Evolutionary conservation across 1,139 yeast genomes (phyloP).

Genomic region (Blastobotrys indianensis): DNA sequence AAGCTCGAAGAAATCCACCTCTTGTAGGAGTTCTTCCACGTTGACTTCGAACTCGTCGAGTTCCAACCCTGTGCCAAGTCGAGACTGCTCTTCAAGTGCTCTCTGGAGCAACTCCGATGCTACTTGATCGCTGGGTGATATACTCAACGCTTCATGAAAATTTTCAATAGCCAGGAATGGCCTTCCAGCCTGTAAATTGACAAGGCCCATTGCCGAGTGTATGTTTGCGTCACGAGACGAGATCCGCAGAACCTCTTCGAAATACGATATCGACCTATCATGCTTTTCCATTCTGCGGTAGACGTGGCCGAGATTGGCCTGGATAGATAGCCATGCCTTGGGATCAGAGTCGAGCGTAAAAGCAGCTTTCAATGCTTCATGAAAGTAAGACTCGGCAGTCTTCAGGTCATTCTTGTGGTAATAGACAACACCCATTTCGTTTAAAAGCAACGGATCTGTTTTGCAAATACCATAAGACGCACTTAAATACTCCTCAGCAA

Average conservation of each 20-base stretch:
- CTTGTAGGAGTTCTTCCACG: constrained; percentile 13
- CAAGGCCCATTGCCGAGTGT: constrained; percentile 77
- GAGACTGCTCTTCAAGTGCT: constrained; percentile 65
- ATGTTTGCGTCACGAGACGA: constrained; percentile 70
- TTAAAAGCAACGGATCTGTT: constrained; percentile 77
- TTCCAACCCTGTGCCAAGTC: constrained; percentile 11
- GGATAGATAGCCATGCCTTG: constrained; percentile 80
- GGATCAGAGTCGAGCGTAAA: constrained; percentile 68
- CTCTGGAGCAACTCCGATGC: constrained; percentile 75
- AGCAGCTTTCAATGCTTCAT: constrained; percentile 68
- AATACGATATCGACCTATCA: constrained; percentile 65
- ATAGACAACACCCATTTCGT: constrained; percentile 86
- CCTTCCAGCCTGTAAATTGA: constrained; percentile 66
- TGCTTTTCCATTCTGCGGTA: constrained; percentile 59
- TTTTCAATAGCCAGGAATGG: constrained; percentile 63
- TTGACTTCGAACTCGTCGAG: constrained; percentile 16
- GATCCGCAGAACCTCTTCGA: constrained; percentile 66
- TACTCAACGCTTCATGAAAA: constrained; percentile 75
- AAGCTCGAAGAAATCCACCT: constrained; percentile 14
- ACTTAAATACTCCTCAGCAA: constrained; percentile 81
- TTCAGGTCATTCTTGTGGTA: constrained; percentile 68
- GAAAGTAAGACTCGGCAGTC: constrained; percentile 66
- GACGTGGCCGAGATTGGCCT: constrained; percentile 87
- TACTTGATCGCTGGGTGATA: constrained; percentile 75
- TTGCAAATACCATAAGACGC: constrained; percentile 75